phyloP scores from a whole-genome alignment of 2,329 filamentous ascomycete genomes.

The Sporothrix schenckii region DNA sequence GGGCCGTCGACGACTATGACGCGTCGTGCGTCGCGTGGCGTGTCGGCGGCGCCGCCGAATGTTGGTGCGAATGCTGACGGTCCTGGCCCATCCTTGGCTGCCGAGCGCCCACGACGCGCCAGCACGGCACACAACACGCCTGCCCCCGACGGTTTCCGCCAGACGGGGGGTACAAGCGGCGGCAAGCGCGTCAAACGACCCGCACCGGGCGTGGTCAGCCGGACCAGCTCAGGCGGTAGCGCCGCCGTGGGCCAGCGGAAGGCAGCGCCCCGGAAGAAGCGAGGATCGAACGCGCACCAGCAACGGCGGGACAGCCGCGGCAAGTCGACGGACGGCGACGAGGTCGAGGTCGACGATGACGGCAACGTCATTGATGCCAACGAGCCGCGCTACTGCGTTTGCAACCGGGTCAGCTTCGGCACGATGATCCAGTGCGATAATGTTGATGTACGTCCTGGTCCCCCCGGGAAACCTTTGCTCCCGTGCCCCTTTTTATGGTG shows the following conservation, averaged over 20 bases:
- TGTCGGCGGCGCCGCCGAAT: slow-evolving; percentile 50
- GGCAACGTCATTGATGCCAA: slow-evolving; percentile 72
- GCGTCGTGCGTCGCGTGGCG: slow-evolving; percentile 38
- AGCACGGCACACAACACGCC: slow-evolving; percentile 63
- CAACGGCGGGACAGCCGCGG: slow-evolving; percentile 45
- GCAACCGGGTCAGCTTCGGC: slow-evolving; percentile 78
- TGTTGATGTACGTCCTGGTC: slow-evolving; percentile 61
- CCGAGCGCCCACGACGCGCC: slow-evolving; percentile 58
- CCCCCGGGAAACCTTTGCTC: background rate
- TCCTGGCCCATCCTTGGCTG: slow-evolving; percentile 48
- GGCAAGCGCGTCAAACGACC: slow-evolving; percentile 68
- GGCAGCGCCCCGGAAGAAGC: slow-evolving; percentile 68
- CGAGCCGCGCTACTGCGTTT: slow-evolving; percentile 76
- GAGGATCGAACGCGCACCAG: slow-evolving; percentile 43
- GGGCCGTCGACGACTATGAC: background rate
- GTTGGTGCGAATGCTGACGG: slow-evolving; percentile 36
- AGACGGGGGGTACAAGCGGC: slow-evolving; percentile 36
- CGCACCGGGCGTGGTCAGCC: slow-evolving; percentile 71
- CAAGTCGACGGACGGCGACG: slow-evolving; percentile 49
- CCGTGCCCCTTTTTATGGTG: background rate
- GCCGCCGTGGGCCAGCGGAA: slow-evolving; percentile 73
- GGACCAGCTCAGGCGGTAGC: slow-evolving; percentile 62
- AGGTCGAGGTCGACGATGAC: slow-evolving; percentile 60
- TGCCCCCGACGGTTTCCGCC: slow-evolving; percentile 51
- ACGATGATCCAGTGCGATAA: slow-evolving; percentile 85